Conservation (phyloP, 1,284 basidiomycete species). For the Cutaneotrichosporon mucoides region DNA sequence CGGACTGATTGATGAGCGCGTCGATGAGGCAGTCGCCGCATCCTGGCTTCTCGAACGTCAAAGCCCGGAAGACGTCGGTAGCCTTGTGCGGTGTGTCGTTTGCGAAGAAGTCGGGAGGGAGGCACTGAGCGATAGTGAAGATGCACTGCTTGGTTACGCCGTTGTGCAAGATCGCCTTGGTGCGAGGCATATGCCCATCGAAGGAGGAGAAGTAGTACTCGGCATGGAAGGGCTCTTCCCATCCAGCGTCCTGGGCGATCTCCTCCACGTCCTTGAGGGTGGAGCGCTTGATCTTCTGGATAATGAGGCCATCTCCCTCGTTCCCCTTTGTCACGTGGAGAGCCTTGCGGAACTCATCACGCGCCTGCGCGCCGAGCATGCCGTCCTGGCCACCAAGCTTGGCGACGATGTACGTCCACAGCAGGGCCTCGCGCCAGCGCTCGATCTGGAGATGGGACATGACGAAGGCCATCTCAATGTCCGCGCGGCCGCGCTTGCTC, state of each 20-base stretch:
- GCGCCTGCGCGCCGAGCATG: constrained; percentile 25
- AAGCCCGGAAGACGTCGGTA: constrained; percentile 30
- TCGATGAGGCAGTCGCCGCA: constrained; percentile 49
- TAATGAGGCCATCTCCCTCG: constrained; percentile 11
- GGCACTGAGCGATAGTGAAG: constrained; percentile 30
- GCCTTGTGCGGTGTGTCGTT: constrained; percentile 17
- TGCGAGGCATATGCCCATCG: constrained; percentile 28
- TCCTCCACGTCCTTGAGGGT: constrained; percentile 28
- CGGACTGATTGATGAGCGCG: constrained; percentile 37
- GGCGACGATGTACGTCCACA: constrained; percentile 40
- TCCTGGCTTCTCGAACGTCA: constrained; percentile 36
- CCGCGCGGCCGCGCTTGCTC: constrained; percentile 30
- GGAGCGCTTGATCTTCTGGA: constrained; percentile 14
- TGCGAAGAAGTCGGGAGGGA: constrained; percentile 30
- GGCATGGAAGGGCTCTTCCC: constrained; percentile 27
- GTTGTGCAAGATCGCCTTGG: not conserved
- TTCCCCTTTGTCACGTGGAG: constrained; percentile 17
- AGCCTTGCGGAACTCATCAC: constrained; percentile 23
- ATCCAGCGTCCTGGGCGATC: constrained; percentile 22
- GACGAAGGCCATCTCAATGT: constrained; percentile 41
- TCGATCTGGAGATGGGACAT: constrained; percentile 35
- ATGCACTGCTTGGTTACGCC: constrained; percentile 14
- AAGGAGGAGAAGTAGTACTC: constrained; percentile 16
- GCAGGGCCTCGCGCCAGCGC: constrained; percentile 42
- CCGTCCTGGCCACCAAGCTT: constrained; percentile 33